phyloP scores from a whole-genome alignment of 495 filamentous ascomycete genomes.

The Penicillium manginii region DNA sequence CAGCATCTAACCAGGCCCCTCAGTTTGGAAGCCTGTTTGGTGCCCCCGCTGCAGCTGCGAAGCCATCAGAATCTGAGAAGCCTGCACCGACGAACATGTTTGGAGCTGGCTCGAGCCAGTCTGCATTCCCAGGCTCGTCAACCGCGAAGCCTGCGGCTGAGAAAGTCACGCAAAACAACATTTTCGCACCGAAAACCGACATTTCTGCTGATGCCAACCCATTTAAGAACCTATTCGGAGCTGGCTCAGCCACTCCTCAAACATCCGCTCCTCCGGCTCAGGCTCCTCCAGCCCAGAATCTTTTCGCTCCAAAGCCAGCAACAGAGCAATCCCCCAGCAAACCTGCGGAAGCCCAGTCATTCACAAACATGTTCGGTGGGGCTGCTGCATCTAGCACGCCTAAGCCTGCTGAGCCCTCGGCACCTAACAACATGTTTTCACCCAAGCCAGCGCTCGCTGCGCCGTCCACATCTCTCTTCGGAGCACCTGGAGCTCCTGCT shows the following conservation, averaged over 20 bases:
- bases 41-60: background rate
- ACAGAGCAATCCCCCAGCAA: background rate
- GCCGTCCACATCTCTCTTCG: conserved; percentile 9
- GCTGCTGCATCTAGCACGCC: background rate
- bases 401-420: conserved; percentile 4
- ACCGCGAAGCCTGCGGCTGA: conserved; percentile 1
- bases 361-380: background rate
- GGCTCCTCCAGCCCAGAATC: background rate
- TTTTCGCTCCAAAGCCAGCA: conserved; percentile 16
- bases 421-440: conserved; percentile 13
- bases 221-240: conserved; percentile 12
- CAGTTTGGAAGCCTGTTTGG: conserved; percentile 17
- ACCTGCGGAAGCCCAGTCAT: background rate
- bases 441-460: background rate
- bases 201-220: conserved; percentile 6
- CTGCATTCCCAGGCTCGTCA: background rate
- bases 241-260: background rate
- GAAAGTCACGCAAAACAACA: conserved; percentile 10
- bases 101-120: background rate
- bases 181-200: conserved; percentile 10
- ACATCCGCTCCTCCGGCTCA: background rate
- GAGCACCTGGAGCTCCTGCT: background rate
- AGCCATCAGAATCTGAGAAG: conserved; percentile 1
- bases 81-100: background rate
- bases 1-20: background rate